Evolutionary conservation across 192 early-diverging fungal species (phyloP), one percentile per base, ranked within the genome.

Genomic region (Backusella parvicylindrica): DNA sequence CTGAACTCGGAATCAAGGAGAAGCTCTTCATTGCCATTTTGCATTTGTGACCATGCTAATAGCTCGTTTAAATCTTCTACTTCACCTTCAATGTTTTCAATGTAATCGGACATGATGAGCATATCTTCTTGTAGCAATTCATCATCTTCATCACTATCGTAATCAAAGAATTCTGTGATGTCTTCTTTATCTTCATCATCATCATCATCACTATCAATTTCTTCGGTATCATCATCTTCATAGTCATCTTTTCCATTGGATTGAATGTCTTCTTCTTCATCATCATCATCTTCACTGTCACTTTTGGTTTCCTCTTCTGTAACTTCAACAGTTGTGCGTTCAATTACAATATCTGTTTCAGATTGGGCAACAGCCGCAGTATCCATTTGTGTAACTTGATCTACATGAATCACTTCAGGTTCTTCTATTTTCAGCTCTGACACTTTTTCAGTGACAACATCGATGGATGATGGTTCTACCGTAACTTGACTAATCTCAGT

Each of bases 61-160:
- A 77, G 32, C 5, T 79, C 78, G 7, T 72, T 69, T 43, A 64
- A 40, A 31, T 31, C 41, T 31, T 68, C 79, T 15, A 64, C 71
- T 2, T 73, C 15, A 3, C 74, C 38, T 2, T 38, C 50, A 15
- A 70, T 53, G 40, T 81, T 76, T 28, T 75, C 79, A 23, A 81
- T 81, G 23, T 77, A 81, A 43, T 81, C 79, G 5, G 49, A 66
- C 33, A 81, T 73, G 7, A 68, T n/a, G 16, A 23, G 47, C 30
- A 78, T 43, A 28, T 78, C 72, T 33, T 73, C 77, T 68, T 50
- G 72, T 16, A 60, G 32, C 16, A 56, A 28, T 1, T 33, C 21
- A 41, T 74, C 65, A 68, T 78, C 77, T 11, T 72, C 76, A 13
- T 31, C 69, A 15, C 31, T 30, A 7, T 73, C 67, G 2, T 32